Percentiles rank a stretch among this genome's conserved stretches.
Conservation (phyloP, 176 grass and related monocot species). For the Lolium multiflorum region DNA sequence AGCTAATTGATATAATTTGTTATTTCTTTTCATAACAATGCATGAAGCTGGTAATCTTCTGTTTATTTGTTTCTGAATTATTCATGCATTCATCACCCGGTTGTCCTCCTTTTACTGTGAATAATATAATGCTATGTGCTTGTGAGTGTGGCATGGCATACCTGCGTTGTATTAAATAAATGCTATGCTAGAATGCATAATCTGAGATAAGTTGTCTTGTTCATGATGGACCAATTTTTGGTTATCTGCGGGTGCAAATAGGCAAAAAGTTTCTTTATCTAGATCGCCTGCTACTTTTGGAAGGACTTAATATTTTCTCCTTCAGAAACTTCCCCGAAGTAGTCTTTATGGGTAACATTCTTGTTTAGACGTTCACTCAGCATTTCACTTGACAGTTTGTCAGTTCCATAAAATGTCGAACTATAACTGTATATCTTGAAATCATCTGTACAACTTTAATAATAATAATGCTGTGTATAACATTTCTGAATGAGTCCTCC, state of each 20-base stretch:
- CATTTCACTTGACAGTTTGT: not conserved
- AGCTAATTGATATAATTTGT: not conserved
- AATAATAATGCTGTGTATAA: not conserved
- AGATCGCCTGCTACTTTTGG: constrained; percentile 10
- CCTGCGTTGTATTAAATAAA: constrained; percentile 24
- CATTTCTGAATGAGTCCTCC: not conserved
- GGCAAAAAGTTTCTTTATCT: constrained; percentile 19
- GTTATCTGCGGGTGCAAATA: constrained; percentile 9
- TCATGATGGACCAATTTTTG: not conserved
- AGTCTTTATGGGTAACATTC: constrained; percentile 21
- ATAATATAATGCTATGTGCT: not conserved
- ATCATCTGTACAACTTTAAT: not conserved
- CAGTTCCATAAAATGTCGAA: not conserved
- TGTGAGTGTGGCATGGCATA: not conserved
- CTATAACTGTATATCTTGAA: constrained; percentile 18
- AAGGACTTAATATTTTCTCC: constrained; percentile 26
- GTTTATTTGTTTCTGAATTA: constrained; percentile 20
- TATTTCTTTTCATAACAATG: not conserved
- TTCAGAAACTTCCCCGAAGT: constrained; percentile 19
- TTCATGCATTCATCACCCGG: not conserved
- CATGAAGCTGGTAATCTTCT: constrained; percentile 9
- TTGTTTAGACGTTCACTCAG: not conserved
- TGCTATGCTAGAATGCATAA: not conserved
- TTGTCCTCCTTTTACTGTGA: not conserved
- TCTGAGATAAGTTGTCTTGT: constrained; percentile 4